These are phyloP conservation scores for Zymoseptoria passerinii DNA, from an alignment of 2,329 filamentous ascomycete genomes.

Conservation along the genomic window DNA sequence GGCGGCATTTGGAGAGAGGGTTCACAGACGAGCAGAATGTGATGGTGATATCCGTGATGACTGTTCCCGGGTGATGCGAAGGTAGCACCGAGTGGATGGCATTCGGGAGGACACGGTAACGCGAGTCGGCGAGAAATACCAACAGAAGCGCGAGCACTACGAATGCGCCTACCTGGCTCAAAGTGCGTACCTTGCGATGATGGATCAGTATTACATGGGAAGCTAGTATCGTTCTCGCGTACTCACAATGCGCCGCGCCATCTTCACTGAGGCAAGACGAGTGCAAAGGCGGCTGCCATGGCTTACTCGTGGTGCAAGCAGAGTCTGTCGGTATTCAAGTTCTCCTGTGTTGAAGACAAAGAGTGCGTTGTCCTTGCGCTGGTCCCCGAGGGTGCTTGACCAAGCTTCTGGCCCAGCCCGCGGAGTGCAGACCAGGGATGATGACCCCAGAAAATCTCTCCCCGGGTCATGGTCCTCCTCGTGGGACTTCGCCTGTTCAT, in stretches of 20 bases:
- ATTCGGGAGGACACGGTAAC: slow-evolving; percentile 76
- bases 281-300: not conserved
- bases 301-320: not conserved
- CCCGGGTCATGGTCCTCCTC: not conserved
- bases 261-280: not conserved
- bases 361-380: not conserved
- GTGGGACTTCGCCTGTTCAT: not conserved
- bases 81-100: slow-evolving; percentile 82
- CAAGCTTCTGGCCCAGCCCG: not conserved
- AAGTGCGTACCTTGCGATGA: slow-evolving; percentile 51
- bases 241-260: slow-evolving; percentile 19
- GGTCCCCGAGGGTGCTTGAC: not conserved
- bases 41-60: slow-evolving; percentile 79
- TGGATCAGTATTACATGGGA: not conserved
- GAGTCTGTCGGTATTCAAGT: not conserved
- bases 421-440: not conserved
- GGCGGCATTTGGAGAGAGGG: slow-evolving; percentile 40
- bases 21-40: slow-evolving; percentile 68
- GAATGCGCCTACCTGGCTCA: slow-evolving; percentile 64
- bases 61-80: slow-evolving; percentile 70
- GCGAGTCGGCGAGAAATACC: slow-evolving; percentile 76
- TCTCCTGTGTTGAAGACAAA: not conserved
- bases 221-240: not conserved
- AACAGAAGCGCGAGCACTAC: slow-evolving; percentile 56
- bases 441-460: not conserved